Evolutionary conservation across 352 stramenopile genomes (phyloP).

Genomic region (Phytopythium vexans): DNA sequence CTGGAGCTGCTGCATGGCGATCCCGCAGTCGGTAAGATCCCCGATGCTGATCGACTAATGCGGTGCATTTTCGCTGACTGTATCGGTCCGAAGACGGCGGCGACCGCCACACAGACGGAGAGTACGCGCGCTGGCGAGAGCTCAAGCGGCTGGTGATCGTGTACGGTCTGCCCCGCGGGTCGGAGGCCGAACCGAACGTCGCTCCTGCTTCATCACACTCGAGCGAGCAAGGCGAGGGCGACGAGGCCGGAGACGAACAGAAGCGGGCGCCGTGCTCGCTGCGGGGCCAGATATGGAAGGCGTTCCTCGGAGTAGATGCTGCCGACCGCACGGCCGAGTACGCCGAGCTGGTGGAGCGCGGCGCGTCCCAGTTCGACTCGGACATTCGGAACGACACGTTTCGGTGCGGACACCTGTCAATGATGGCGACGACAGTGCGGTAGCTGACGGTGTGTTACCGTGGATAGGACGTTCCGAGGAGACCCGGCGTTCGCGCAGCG

Average conservation of each 20-base stretch:
- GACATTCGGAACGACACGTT: conserved; percentile 93
- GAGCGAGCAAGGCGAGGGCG: conserved; percentile 4
- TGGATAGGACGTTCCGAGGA: conserved; percentile 72
- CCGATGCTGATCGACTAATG: background rate
- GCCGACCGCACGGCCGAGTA: conserved; percentile 63
- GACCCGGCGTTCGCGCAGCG: conserved; percentile 85
- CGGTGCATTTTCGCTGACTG: background rate
- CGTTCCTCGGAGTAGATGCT: conserved; percentile 75
- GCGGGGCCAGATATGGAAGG: conserved; percentile 87
- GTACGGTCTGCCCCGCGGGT: conserved; percentile 60
- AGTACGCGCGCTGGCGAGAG: conserved; percentile 79
- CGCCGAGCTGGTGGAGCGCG: conserved; percentile 55
- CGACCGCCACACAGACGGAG: conserved; percentile 35
- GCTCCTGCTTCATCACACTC: background rate
- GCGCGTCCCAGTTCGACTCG: conserved; percentile 75
- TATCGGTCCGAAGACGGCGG: conserved; percentile 22
- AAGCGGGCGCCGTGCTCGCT: conserved; percentile 44
- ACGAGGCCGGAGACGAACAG: background rate
- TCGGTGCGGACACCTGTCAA: conserved; percentile 15
- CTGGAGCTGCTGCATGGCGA: conserved; percentile 37
- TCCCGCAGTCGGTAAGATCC: conserved; percentile 33
- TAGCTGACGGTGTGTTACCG: background rate
- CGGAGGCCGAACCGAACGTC: conserved; percentile 11
- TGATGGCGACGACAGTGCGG: background rate
- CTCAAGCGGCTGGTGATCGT: conserved; percentile 83